Base-by-base conservation (phyloP, 2,329 filamentous ascomycete species). In the Neofusicoccum laricinum region DNA sequence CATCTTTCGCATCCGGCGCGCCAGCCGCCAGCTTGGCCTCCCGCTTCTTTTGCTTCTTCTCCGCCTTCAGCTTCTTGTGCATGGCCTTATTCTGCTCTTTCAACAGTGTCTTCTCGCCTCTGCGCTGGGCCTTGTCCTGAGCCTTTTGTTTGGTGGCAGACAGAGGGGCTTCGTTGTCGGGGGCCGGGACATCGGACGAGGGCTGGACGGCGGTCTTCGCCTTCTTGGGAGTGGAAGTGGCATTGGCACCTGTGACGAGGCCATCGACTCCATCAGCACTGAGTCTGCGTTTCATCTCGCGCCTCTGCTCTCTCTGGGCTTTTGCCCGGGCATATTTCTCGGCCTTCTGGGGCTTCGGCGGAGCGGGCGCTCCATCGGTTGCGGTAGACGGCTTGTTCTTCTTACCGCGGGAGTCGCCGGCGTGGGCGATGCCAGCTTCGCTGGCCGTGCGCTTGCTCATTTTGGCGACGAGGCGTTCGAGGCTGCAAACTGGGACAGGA, bases 111-210 rank as follows among this genome's bases (percentile, higher is more conserved):
- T 71, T 68, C 63, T 69, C 71, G 40, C 67, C 69, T 49, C 53
- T 62, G 45, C 45, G 45, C 5, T 40, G n/a, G 11, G 75, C 76
- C 68, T 75, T 76, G 68, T 77, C 79, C 36, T 73, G 72, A 3
- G 77, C 77, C 68, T 80, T 53, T 2, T 32, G 1, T 38, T 53
- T n/a, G 30, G 49, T 38, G 14, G 12, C 49, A 14, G 49, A 53
- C 19, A 48, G 7, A 15, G 38, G 38, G 32, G 15, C 53, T 38
- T 17, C 25, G 38, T 19, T 15, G 19, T 30, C 19, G 14, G 32
- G 10, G 15, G 30, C 6, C 7, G 41, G 10, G 10, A 10, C n/a
- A 14, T 19, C 53, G 40, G 55, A 19, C 12, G 17, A 17, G 30
- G 34, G n/a, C 15, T 19, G 21, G 50, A 15, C 25, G 40, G 21